phyloP scores from a whole-genome alignment of 768 basidiomycete genomes.

The Gymnopilus junonius region DNA sequence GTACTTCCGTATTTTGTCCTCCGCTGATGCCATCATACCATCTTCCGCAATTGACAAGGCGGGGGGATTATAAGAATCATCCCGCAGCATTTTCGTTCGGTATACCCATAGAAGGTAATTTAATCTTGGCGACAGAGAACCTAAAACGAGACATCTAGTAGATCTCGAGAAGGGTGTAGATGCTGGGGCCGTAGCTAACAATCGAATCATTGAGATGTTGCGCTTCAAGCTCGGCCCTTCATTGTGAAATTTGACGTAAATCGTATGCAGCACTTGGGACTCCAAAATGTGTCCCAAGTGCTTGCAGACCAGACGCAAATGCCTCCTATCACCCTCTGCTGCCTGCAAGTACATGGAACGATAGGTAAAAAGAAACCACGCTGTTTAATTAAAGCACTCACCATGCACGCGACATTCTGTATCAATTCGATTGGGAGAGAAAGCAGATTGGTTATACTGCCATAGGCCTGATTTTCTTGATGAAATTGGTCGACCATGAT shows the following conservation, averaged over 20 bases:
- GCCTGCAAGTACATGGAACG: background rate
- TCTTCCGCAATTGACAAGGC: background rate
- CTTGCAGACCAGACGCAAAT: background rate
- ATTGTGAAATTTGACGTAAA: background rate
- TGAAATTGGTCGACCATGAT: background rate
- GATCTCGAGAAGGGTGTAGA: background rate
- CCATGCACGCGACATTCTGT: background rate
- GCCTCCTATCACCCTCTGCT: background rate
- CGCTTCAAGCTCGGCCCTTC: background rate
- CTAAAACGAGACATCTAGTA: background rate
- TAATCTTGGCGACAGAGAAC: background rate
- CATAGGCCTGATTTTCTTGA: background rate
- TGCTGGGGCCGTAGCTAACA: background rate
- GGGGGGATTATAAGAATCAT: background rate
- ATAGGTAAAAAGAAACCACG: background rate
- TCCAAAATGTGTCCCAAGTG: background rate
- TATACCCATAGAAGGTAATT: background rate
- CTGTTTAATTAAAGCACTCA: background rate
- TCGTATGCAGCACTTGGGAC: background rate
- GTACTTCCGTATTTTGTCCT: background rate
- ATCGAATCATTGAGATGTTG: background rate
- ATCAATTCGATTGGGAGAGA: background rate
- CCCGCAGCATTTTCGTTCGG: background rate
- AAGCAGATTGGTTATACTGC: background rate
- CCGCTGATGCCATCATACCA: background rate